Conservation (phyloP, 2,329 filamentous ascomycete genomes). For the Albophoma yamanashiensis region DNA sequence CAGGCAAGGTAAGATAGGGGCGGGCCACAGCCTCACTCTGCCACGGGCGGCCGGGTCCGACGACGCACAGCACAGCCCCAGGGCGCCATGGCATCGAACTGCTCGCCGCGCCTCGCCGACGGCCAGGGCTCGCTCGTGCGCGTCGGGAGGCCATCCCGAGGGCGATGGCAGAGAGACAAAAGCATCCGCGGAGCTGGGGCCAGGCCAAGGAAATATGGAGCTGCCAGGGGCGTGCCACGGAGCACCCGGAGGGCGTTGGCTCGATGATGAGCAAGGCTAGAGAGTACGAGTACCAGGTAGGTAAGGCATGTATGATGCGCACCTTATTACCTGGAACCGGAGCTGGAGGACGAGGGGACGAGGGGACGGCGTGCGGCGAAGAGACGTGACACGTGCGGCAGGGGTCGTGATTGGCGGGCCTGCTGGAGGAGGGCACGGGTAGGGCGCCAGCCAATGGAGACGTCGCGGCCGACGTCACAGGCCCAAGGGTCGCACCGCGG, state of each 20-base stretch:
- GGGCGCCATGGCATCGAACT: neutral
- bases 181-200: neutral
- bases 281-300: no score
- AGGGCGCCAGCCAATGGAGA: neutral
- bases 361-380: neutral
- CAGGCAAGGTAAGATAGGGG: neutral
- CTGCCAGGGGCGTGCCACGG: neutral
- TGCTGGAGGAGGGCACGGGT: neutral
- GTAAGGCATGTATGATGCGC: no score
- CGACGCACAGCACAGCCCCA: conserved; percentile 2
- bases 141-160: neutral
- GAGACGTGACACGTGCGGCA: neutral
- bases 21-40: neutral
- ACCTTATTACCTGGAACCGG: no score
- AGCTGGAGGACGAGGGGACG: no score
- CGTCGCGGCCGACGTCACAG: conserved; percentile 1
- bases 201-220: neutral
- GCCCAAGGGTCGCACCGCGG: neutral
- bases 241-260: neutral
- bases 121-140: neutral
- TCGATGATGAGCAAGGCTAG: neutral
- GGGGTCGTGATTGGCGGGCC: neutral
- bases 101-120: neutral
- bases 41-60: neutral
- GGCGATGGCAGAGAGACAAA: neutral